phyloP scores from a whole-genome alignment of 2,329 filamentous ascomycete genomes.

The Dactylellina cionopaga region DNA sequence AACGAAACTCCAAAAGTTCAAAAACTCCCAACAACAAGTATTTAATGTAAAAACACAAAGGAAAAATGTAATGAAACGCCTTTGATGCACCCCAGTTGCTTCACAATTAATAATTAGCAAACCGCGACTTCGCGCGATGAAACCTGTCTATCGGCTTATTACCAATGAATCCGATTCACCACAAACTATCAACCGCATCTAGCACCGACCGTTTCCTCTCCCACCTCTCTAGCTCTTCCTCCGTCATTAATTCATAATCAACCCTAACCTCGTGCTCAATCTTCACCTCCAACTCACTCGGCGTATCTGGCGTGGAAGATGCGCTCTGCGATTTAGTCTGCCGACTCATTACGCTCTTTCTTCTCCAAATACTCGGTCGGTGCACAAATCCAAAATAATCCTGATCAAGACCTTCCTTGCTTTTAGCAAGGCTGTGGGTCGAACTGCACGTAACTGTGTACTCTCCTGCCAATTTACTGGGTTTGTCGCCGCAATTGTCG shows the following conservation, averaged over 20 bases:
- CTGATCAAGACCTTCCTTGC: not conserved
- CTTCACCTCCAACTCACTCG: slow-evolving; percentile 25
- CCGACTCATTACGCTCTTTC: slow-evolving; percentile 18
- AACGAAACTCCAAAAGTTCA: not conserved
- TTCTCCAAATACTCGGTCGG: slow-evolving; percentile 37
- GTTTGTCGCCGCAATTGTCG: not conserved
- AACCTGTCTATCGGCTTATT: not conserved
- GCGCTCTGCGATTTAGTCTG: not conserved
- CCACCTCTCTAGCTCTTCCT: slow-evolving; percentile 39
- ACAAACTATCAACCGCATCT: slow-evolving; percentile 45
- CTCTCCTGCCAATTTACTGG: slow-evolving; percentile 39
- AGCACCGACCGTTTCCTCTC: slow-evolving; percentile 37
- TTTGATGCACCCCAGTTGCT: too few relatives aligned
- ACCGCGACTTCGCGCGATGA: too few relatives aligned
- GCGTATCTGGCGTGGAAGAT: not conserved
- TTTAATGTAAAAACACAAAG: too few relatives aligned
- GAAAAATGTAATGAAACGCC: too few relatives aligned
- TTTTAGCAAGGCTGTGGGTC: slow-evolving; percentile 19
- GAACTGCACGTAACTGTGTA: slow-evolving; percentile 39
- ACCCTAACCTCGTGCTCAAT: slow-evolving; percentile 48
- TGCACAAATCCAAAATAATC: slow-evolving; percentile 34
- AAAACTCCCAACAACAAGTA: too few relatives aligned
- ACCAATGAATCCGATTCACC: not conserved
- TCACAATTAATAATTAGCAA: too few relatives aligned
- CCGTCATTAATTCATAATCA: slow-evolving; percentile 50